These are phyloP conservation scores for Phytophthora quininea DNA, from an alignment of 352 stramenopile genomes.

Conservation along the genomic window DNA sequence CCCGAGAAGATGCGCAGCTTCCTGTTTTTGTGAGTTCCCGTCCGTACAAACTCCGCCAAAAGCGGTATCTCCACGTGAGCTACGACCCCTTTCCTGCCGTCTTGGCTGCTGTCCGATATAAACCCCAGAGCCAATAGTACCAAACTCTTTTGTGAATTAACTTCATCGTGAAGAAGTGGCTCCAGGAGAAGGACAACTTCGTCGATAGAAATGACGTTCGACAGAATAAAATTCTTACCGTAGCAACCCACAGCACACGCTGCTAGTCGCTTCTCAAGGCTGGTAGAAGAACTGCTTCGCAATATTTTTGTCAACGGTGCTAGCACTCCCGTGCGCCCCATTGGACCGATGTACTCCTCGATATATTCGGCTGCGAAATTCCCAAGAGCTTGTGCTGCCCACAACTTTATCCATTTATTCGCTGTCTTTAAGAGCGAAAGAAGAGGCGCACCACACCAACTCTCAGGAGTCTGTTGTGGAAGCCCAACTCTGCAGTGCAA, in stretches of 20 bases:
- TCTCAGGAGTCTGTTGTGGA: neutral
- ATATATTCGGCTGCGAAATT: constrained; percentile 1
- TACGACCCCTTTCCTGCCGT: neutral
- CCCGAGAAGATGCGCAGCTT: neutral
- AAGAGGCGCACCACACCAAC: constrained; percentile 3
- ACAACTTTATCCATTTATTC: constrained; percentile 5
- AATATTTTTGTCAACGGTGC: neutral
- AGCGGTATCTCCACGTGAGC: neutral
- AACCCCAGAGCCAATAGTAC: neutral
- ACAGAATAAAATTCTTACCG: neutral
- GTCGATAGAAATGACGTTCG: neutral
- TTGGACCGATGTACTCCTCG: neutral
- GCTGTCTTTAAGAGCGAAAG: neutral
- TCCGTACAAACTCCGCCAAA: neutral
- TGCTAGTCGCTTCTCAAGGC: neutral
- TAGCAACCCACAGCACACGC: neutral
- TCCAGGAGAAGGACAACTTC: too few relatives aligned
- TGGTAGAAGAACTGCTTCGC: neutral
- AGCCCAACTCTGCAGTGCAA: neutral
- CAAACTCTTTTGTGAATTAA: too few relatives aligned
- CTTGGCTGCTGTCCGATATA: neutral
- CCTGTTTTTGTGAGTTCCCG: neutral
- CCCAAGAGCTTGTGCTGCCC: constrained; percentile 9
- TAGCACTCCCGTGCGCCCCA: neutral
- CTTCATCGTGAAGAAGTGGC: too few relatives aligned